Conservation (phyloP, 2,329 filamentous ascomycete genomes). For the Colletotrichum euphorbiae region DNA sequence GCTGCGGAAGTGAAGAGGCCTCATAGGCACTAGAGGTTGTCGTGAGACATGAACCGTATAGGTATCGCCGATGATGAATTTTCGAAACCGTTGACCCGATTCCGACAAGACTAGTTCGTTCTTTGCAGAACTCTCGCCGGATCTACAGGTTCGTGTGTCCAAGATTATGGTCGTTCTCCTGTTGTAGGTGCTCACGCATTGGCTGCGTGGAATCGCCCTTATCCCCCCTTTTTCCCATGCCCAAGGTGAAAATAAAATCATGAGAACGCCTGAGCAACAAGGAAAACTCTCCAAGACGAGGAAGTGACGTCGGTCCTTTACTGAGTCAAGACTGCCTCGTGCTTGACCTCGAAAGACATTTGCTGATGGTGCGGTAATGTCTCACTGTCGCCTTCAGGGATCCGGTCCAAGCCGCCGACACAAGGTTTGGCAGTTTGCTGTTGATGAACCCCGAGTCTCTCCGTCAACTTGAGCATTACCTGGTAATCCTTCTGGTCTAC, state of each 20-base stretch:
- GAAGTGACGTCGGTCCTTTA: constrained; percentile 40
- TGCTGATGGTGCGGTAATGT: constrained; percentile 47
- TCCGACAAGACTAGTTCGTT: constrained; percentile 19
- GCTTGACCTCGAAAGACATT: constrained; percentile 44
- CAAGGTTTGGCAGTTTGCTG: constrained; percentile 48
- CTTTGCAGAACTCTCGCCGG: constrained; percentile 39
- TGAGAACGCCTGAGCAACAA: constrained; percentile 19
- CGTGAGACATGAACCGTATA: constrained; percentile 39
- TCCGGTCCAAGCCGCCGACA: constrained; percentile 64
- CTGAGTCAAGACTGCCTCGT: constrained; percentile 50
- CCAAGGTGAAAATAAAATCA: constrained; percentile 24
- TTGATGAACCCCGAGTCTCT: constrained; percentile 82
- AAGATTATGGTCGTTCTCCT: constrained; percentile 28
- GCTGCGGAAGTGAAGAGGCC: not conserved
- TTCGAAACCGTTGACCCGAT: constrained; percentile 29
- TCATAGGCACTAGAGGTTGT: constrained; percentile 7
- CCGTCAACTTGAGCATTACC: constrained; percentile 83
- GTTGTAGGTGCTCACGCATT: constrained; percentile 16
- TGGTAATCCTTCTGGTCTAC: constrained; percentile 83
- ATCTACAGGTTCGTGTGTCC: constrained; percentile 31
- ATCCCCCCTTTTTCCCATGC: not conserved
- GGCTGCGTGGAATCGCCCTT: not conserved
- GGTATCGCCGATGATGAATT: constrained; percentile 20
- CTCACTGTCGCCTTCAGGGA: constrained; percentile 68
- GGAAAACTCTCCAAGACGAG: not conserved